Conservation (phyloP, 768 basidiomycete species). For the Mrakia gelida region DNA sequence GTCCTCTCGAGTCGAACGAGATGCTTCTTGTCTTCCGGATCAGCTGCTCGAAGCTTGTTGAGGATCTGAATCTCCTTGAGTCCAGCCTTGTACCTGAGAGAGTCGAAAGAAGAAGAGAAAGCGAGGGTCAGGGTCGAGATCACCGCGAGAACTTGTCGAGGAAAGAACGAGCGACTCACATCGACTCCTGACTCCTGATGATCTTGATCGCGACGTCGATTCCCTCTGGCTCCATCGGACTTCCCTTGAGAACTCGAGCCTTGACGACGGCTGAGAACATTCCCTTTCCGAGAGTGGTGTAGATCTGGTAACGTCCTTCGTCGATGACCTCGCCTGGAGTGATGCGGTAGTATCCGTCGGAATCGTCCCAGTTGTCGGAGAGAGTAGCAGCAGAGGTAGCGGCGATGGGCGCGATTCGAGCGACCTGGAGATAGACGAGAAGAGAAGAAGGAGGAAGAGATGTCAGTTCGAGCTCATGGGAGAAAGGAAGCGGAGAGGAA, state of each 20-base stretch:
- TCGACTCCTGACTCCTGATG: constrained; percentile 88
- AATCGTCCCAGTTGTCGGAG: constrained; percentile 83
- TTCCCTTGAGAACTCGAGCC: constrained; percentile 65
- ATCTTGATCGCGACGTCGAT: constrained; percentile 97
- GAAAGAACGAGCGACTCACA: constrained; percentile 55
- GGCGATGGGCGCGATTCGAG: neutral
- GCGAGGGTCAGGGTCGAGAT: neutral
- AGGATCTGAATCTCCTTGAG: constrained; percentile 87
- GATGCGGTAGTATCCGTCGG: constrained; percentile 92
- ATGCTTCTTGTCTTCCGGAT: constrained; percentile 96
- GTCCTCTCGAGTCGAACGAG: constrained; percentile 85
- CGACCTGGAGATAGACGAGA: neutral
- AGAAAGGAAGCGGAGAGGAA: neutral
- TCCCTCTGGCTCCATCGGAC: constrained; percentile 48
- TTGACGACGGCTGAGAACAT: constrained; percentile 98
- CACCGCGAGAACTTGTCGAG: too few relatives aligned
- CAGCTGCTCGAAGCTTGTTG: constrained; percentile 76
- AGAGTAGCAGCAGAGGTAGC: constrained; percentile 48
- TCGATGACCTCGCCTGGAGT: constrained; percentile 93
- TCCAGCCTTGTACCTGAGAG: constrained; percentile 85
- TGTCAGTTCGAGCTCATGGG: too few relatives aligned
- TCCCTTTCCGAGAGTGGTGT: constrained; percentile 90
- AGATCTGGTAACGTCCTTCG: constrained; percentile 87
- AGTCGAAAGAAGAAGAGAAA: neutral
- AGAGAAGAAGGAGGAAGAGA: neutral